A percentile compares a stretch with the other conserved stretches of the same genome.
These are phyloP conservation scores for Pontederia crassipes DNA, from an alignment of 176 grass and related monocot genomes.

Conservation along the genomic window DNA sequence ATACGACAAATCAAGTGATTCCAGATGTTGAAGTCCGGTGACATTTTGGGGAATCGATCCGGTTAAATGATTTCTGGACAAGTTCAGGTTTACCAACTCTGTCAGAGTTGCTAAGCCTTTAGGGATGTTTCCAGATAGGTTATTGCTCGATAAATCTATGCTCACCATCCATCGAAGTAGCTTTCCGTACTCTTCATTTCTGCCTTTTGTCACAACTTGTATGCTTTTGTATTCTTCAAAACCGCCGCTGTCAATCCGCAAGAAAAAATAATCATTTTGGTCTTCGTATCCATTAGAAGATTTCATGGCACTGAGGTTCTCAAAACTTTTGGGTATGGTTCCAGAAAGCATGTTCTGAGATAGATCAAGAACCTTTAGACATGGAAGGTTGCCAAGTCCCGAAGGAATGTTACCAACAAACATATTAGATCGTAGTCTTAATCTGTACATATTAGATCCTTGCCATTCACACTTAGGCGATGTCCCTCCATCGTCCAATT, in stretches of 20 bases:
- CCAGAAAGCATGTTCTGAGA: background rate
- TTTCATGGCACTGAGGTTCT: background rate
- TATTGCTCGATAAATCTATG: background rate
- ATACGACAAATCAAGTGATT: background rate
- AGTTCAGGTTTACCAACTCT: background rate
- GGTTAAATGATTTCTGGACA: background rate
- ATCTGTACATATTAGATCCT: background rate
- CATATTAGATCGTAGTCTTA: background rate
- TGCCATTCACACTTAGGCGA: background rate
- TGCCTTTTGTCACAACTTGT: background rate
- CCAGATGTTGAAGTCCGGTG: background rate
- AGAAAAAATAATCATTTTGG: background rate
- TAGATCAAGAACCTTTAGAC: background rate
- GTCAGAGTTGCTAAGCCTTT: background rate
- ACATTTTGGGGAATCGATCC: background rate
- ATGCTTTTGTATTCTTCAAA: background rate
- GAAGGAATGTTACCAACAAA: background rate
- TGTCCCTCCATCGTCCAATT: background rate
- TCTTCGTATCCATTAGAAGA: background rate
- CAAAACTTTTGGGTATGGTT: background rate
- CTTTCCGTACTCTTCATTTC: background rate
- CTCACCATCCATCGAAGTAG: background rate
- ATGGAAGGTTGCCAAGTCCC: background rate
- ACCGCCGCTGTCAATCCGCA: background rate
- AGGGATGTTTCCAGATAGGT: background rate